phyloP scores from a whole-genome alignment of 2,329 filamentous ascomycete genomes.

The Fusarium gaditjirri region DNA sequence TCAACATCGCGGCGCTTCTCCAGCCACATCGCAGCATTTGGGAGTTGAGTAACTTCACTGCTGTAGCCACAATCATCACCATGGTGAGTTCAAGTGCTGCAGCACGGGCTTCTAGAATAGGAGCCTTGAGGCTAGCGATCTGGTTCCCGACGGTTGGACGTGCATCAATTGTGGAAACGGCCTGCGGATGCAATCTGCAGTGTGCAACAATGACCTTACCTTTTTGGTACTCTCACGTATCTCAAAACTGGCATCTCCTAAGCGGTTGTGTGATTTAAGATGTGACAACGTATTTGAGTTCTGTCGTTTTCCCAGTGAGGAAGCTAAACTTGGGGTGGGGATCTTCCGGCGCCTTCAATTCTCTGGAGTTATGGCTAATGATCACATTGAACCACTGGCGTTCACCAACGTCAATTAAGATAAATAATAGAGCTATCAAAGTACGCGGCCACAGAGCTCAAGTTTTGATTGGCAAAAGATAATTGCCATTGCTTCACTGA shows the following conservation, averaged over 20 bases:
- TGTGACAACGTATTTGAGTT: accelerated
- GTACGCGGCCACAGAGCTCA: accelerated
- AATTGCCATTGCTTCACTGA: background rate
- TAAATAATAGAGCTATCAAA: background rate
- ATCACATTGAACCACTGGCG: accelerated
- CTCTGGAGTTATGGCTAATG: background rate
- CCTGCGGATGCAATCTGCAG: no score
- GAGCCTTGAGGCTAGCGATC: background rate
- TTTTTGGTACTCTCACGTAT: background rate
- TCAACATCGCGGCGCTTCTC: background rate
- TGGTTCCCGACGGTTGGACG: background rate
- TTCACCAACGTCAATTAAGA: accelerated
- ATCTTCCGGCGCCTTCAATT: no score
- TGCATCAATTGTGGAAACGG: background rate
- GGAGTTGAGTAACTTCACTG: background rate
- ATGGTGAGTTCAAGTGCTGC: background rate
- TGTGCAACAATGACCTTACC: background rate
- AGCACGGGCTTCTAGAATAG: background rate
- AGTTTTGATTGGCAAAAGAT: accelerated
- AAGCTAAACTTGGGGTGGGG: no score
- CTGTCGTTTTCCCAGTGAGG: background rate
- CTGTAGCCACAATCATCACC: background rate
- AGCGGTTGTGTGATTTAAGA: accelerated
- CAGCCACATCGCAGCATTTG: background rate
- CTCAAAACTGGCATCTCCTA: accelerated